Conservation (phyloP, 495 filamentous ascomycete genomes). For the Podospora tetraspora region DNA sequence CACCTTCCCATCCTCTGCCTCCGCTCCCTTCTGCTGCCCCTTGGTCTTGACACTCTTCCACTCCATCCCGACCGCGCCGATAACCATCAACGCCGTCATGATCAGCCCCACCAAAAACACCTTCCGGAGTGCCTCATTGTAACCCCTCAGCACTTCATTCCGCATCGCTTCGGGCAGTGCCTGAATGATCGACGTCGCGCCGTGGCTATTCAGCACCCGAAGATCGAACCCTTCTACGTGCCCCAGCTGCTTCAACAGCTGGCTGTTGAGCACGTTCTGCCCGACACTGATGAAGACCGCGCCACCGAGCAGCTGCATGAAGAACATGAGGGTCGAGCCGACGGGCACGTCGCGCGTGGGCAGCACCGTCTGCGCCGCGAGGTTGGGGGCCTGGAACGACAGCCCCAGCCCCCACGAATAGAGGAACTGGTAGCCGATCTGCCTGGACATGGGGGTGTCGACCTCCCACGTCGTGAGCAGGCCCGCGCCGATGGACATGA, state of each 20-base stretch:
- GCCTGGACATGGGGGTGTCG: constrained; percentile 28
- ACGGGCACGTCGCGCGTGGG: constrained; percentile 49
- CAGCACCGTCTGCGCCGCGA: constrained; percentile 45
- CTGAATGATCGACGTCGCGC: constrained; percentile 60
- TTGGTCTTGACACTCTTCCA: constrained; percentile 74
- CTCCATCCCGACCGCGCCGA: constrained; percentile 58
- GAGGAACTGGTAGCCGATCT: constrained; percentile 59
- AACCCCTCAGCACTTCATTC: constrained; percentile 52
- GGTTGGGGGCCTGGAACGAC: constrained; percentile 31
- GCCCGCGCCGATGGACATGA: constrained; percentile 58
- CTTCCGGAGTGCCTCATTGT: constrained; percentile 59
- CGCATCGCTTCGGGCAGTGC: constrained; percentile 43
- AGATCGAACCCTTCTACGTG: constrained; percentile 46
- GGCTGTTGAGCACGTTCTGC: constrained; percentile 56
- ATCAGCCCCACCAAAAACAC: constrained; percentile 63
- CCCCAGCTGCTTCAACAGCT: constrained; percentile 42
- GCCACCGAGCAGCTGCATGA: constrained; percentile 57
- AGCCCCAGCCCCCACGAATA: constrained; percentile 44
- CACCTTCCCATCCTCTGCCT: constrained; percentile 66
- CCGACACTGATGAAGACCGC: constrained; percentile 57
- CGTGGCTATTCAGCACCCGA: constrained; percentile 44
- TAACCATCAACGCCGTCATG: constrained; percentile 49
- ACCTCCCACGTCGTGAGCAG: constrained; percentile 54
- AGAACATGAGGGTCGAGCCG: constrained; percentile 55
- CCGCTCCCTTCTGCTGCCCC: constrained; percentile 53